These are phyloP conservation scores for Populus deltoides DNA, from an alignment of 345 rosid species.

Conservation along the genomic window DNA sequence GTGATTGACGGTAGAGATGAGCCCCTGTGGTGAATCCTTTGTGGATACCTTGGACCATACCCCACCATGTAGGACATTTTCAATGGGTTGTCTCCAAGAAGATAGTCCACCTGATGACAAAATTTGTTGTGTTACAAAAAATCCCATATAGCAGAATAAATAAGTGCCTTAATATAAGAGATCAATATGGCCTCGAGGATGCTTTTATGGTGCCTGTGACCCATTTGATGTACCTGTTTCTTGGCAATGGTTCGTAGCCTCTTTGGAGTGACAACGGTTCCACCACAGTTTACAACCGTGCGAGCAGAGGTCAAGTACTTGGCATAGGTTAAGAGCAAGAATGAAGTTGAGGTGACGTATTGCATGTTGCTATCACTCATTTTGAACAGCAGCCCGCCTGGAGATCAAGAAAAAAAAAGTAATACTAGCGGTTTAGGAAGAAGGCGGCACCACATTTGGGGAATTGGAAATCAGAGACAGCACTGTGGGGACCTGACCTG, in stretches of 20 bases:
- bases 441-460: neutral
- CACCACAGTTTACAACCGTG: constrained; percentile 50
- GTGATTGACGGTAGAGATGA: constrained; percentile 26
- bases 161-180: neutral
- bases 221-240: constrained; percentile 28
- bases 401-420: neutral
- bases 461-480: too few relatives aligned
- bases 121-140: neutral
- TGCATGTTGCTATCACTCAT: constrained; percentile 56
- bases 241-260: constrained; percentile 49
- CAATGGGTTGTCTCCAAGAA: constrained; percentile 30
- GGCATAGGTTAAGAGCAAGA: constrained; percentile 55
- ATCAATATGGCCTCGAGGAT: neutral
- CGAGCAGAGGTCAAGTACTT: constrained; percentile 45
- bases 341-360: constrained; percentile 57
- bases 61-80: constrained; percentile 34
- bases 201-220: neutral
- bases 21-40: constrained; percentile 30
- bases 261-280: constrained; percentile 40
- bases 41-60: constrained; percentile 26
- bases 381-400: constrained; percentile 46
- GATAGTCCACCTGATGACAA: constrained; percentile 22
- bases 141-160: neutral
- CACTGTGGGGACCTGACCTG: constrained; percentile 42
- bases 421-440: constrained; percentile 2